Conservation (phyloP, 208 protist species). For the Wallacemonas rigidus region DNA sequence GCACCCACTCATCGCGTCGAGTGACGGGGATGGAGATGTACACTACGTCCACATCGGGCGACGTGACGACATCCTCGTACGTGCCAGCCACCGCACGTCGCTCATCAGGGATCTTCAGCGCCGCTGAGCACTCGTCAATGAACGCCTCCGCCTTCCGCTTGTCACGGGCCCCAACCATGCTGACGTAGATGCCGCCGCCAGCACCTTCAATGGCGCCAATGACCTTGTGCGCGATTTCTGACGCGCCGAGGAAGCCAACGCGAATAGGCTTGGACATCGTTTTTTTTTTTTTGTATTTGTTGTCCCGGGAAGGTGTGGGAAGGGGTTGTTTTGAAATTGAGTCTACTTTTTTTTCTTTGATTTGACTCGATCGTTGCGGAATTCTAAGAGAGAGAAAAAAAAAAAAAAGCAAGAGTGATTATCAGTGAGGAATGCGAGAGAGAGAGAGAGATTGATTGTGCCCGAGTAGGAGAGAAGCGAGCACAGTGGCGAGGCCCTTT, state of each 20-base stretch:
- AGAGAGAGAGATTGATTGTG: no score
- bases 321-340: background rate
- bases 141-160: conserved; percentile 20
- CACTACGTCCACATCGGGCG: conserved; percentile 61
- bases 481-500: no score
- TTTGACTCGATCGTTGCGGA: no score
- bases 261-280: conserved; percentile 26
- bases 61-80: conserved; percentile 60
- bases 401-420: no score
- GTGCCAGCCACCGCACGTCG: conserved; percentile 20
- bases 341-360: background rate
- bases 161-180: conserved; percentile 33
- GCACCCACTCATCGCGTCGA: conserved; percentile 53
- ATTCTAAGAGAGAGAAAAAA: no score
- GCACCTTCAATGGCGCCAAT: conserved; percentile 36
- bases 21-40: conserved; percentile 68
- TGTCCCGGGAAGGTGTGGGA: background rate
- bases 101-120: conserved; percentile 31
- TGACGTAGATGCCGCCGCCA: conserved; percentile 40
- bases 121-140: conserved; percentile 21
- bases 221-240: conserved; percentile 40
- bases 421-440: no score
- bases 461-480: no score
- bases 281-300: conserved; percentile 1
- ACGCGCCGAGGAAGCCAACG: conserved; percentile 47